Evolutionary conservation across 768 basidiomycete genomes (phyloP).

Genomic region (Russula brevipes): DNA sequence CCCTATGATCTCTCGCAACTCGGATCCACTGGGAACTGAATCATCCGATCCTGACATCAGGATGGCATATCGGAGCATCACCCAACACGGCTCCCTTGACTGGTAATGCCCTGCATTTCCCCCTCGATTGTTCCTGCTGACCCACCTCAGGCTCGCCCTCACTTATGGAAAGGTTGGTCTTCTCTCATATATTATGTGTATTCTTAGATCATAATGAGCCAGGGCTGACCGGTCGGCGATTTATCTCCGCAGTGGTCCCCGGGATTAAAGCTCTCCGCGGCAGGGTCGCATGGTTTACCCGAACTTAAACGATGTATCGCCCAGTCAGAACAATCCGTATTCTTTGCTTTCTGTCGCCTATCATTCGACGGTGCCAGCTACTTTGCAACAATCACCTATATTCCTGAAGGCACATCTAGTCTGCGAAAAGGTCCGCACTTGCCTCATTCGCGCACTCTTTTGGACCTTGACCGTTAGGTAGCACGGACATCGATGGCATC

Average conservation of each 20-base stretch:
- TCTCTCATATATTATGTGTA: neutral
- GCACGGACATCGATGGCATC: conserved; percentile 19
- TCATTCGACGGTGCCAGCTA: neutral
- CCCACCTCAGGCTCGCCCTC: conserved; percentile 14
- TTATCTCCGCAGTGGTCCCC: conserved; percentile 19
- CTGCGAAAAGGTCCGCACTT: conserved; percentile 17
- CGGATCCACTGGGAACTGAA: conserved; percentile 1
- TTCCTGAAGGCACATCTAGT: conserved; percentile 20
- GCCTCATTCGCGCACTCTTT: neutral
- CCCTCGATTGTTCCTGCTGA: neutral
- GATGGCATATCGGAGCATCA: conserved; percentile 18
- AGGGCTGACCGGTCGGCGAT: neutral
- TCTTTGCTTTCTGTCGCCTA: conserved; percentile 17
- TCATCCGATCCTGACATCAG: conserved; percentile 17
- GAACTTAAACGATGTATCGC: conserved; percentile 15
- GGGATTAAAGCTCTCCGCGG: conserved; percentile 17
- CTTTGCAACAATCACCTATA: conserved; percentile 20
- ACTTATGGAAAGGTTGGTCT: conserved; percentile 20
- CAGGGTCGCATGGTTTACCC: conserved; percentile 21
- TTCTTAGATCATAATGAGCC: neutral
- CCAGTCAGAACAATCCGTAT: conserved; percentile 14
- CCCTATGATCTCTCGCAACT: conserved; percentile 8
- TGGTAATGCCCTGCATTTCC: conserved; percentile 4
- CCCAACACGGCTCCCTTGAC: conserved; percentile 18
- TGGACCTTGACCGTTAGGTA: neutral